phyloP scores from a whole-genome alignment of 2,329 filamentous ascomycete genomes.

The Blastomyces emzantsi region DNA sequence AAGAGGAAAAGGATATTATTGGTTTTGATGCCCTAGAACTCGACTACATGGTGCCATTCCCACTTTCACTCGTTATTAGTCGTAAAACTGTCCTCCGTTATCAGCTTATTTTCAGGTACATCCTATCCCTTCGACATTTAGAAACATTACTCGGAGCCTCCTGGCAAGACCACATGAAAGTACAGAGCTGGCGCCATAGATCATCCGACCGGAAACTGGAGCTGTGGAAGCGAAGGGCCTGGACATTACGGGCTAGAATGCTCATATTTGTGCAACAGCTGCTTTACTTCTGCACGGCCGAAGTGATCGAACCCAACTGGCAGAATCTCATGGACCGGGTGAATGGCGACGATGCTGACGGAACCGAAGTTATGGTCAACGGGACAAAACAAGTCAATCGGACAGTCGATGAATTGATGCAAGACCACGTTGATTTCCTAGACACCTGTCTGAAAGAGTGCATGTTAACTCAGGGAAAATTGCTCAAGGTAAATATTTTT shows the following conservation, averaged over 20 bases:
- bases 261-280: slow-evolving; percentile 94
- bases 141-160: slow-evolving; percentile 78
- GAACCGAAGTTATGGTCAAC: slow-evolving; percentile 30
- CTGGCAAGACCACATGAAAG: slow-evolving; percentile 84
- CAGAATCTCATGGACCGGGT: slow-evolving; percentile 83
- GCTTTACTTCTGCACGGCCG: slow-evolving; percentile 91
- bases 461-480: slow-evolving; percentile 95
- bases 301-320: slow-evolving; percentile 98
- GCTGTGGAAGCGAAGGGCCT: slow-evolving; percentile 85
- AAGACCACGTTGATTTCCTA: slow-evolving; percentile 96
- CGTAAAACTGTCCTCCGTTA: slow-evolving; percentile 96
- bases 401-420: slow-evolving; percentile 96
- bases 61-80: slow-evolving; percentile 88
- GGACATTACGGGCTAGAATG: slow-evolving; percentile 89
- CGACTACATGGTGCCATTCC: slow-evolving; percentile 90
- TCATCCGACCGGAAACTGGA: slow-evolving; percentile 66
- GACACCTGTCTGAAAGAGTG: slow-evolving; percentile 98
- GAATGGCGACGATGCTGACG: slow-evolving; percentile 46
- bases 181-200: slow-evolving; percentile 71
- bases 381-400: slow-evolving; percentile 48
- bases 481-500: slow-evolving; percentile 60
- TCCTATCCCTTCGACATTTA: slow-evolving; percentile 79
- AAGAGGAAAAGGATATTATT: slow-evolving; percentile 71
- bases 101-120: slow-evolving; percentile 89
- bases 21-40: slow-evolving; percentile 91